Conservation (phyloP, 176 grass and related monocot genomes). For the Eleusine indica region DNA sequence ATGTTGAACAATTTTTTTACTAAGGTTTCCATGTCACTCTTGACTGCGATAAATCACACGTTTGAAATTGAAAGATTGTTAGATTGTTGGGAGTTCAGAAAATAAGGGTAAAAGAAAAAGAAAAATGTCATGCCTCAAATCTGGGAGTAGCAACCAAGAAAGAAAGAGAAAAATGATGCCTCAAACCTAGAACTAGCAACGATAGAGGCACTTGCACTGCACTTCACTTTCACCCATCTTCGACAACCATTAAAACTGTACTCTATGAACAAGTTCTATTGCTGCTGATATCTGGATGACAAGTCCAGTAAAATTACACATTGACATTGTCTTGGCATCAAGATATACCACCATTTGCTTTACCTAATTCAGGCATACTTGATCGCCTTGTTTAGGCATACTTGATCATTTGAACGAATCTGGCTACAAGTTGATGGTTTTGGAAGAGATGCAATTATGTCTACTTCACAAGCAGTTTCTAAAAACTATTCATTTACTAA, state of each 20-base stretch:
- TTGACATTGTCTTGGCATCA: background rate
- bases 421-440: no score
- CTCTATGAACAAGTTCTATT: background rate
- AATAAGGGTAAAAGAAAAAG: background rate
- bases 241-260: background rate
- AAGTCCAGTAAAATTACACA: background rate
- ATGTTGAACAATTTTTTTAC: background rate
- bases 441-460: background rate
- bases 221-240: background rate
- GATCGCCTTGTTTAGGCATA: background rate
- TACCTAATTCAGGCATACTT: background rate
- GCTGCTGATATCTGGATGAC: no score
- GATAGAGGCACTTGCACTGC: background rate
- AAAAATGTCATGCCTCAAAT: background rate
- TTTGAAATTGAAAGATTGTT: background rate
- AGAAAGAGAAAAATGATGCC: no score
- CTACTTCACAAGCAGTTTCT: background rate
- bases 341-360: background rate
- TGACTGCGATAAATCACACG: background rate
- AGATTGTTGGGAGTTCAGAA: background rate
- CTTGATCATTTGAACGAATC: background rate
- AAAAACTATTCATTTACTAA: constrained; percentile 11
- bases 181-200: no score
- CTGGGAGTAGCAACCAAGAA: background rate
- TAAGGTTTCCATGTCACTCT: background rate